These are phyloP conservation scores for Myrmaecium sp. DNA, from an alignment of 2,329 filamentous ascomycete genomes.

Conservation along the genomic window DNA sequence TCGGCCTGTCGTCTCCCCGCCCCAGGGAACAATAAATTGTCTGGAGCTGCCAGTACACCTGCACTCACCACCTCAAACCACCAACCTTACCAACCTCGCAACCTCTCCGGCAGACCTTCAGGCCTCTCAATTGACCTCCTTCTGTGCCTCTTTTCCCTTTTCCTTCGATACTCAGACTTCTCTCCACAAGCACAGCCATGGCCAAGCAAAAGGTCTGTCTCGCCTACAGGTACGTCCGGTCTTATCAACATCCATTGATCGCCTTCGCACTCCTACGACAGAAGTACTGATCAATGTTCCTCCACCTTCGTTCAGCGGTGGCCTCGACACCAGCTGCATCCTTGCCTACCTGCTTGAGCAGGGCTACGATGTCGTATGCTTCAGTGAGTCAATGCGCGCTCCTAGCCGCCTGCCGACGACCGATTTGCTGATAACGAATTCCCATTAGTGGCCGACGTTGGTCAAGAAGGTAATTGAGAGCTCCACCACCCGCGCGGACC, in stretches of 20 bases:
- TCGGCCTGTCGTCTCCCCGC: too few species aligned
- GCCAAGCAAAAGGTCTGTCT: slow-evolving; percentile 9
- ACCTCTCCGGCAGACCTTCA: too few species aligned
- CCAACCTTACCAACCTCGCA: slow-evolving; percentile 1
- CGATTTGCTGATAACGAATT: slow-evolving; percentile 3
- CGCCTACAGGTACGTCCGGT: too few species aligned
- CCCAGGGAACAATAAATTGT: too few species aligned
- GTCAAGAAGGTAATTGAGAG: slow-evolving; percentile 40
- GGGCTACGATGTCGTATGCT: slow-evolving; percentile 47
- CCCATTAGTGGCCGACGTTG: slow-evolving; percentile 28
- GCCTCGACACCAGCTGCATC: slow-evolving; percentile 43
- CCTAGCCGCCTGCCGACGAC: neutral
- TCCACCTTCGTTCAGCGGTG: slow-evolving; percentile 21
- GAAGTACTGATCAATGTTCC: too few species aligned
- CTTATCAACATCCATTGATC: too few species aligned
- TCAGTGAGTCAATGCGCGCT: slow-evolving; percentile 19
- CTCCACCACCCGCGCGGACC: slow-evolving; percentile 6
- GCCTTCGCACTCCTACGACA: too few species aligned
- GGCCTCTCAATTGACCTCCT: too few species aligned
- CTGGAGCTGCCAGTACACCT: neutral
- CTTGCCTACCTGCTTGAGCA: slow-evolving; percentile 26
- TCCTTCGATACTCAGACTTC: too few species aligned
- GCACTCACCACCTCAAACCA: neutral
- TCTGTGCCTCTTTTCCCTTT: too few species aligned
- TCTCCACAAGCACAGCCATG: slow-evolving; percentile 27